phyloP scores from a whole-genome alignment of 495 filamentous ascomycete species.

The Schizothecium vesticola region DNA sequence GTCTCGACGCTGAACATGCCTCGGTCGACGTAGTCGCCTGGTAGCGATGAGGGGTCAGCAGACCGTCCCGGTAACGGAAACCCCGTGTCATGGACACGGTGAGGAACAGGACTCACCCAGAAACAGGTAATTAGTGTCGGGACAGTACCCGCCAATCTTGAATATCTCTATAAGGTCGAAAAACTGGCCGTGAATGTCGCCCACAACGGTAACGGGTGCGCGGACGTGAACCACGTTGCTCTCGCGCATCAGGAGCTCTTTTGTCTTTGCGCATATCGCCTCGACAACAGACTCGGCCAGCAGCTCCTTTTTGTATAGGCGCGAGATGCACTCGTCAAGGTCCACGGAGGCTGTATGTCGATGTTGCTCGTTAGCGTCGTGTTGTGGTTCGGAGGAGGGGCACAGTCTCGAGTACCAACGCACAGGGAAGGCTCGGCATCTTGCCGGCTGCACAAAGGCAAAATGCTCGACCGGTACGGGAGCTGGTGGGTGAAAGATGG shows the following conservation, averaged over 20 bases:
- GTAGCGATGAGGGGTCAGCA: background rate
- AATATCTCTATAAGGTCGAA: conserved; percentile 99
- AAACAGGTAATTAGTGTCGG: conserved; percentile 96
- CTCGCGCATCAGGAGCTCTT: conserved; percentile 98
- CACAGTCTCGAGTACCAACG: conserved; percentile 26
- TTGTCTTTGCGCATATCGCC: conserved; percentile 98
- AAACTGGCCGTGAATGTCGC: conserved; percentile 98
- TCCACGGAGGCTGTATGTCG: conserved; percentile 77
- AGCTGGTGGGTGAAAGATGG: conserved; percentile 16
- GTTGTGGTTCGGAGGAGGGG: conserved; percentile 6
- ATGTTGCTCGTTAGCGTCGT: conserved; percentile 6
- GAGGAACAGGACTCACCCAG: conserved; percentile 55
- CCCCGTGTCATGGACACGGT: background rate
- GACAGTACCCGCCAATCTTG: conserved; percentile 92
- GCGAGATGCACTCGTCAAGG: conserved; percentile 93
- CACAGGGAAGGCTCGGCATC: conserved; percentile 91
- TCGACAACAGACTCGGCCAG: conserved; percentile 97
- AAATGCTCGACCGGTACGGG: background rate
- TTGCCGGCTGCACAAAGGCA: conserved; percentile 23
- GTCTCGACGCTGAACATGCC: conserved; percentile 97
- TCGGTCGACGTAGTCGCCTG: conserved; percentile 95
- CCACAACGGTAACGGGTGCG: conserved; percentile 95
- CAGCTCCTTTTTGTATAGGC: conserved; percentile 92
- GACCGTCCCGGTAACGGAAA: background rate
- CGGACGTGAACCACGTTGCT: conserved; percentile 98